Evolutionary conservation across 2,329 filamentous ascomycete genomes (phyloP), one percentile per base, ranked within the genome.

Genomic region (Rachicladosporium sp.): DNA sequence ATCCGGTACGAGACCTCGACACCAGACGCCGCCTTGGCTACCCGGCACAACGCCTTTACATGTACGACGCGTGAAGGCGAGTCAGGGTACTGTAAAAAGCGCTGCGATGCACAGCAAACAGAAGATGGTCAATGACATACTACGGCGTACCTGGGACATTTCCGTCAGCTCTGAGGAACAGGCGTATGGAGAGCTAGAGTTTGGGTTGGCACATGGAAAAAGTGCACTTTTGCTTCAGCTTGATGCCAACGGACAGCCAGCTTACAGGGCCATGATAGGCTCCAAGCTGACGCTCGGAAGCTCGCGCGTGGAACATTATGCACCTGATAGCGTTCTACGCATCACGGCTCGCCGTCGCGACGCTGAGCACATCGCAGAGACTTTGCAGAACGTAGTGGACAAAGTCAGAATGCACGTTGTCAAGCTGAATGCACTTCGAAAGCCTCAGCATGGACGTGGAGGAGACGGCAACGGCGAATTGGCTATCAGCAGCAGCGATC

Each of bases 341-440:
- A 50, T 57, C 39, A 55, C 52, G n/a, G 55, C 46, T 19, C 51
- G 53, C 4, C 46, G 49, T 12, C 42, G 44, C 21, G 52, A 54
- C 35, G 53, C 54, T 5, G 50, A 54, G 33, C 50, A 55, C 29
- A 44, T 53, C 31, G 52, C 49, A 8, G 41, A 41, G 10, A 44
- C 46, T 29, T 34, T 57, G 19, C 40, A 51, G 35, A 35, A 43
- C 13, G 43, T 44, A n/a, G 35, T 56, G 10, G 31, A 42, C 19
- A 31, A 39, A 1, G 44, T 48, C 6, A 29, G 35, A 31, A 41
- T 37, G 4, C 40, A 47, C 4, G 40, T 44, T 9, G 15, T 54
- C 4, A 33, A 46, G 29, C 39, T 55, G 15, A 35, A 37, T 4
- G 15, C 31, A 3, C 46, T 53, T 31, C 15, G 30, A 27, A 27